phyloP scores from a whole-genome alignment of 768 basidiomycete species.

The Boletus eberwhitei region DNA sequence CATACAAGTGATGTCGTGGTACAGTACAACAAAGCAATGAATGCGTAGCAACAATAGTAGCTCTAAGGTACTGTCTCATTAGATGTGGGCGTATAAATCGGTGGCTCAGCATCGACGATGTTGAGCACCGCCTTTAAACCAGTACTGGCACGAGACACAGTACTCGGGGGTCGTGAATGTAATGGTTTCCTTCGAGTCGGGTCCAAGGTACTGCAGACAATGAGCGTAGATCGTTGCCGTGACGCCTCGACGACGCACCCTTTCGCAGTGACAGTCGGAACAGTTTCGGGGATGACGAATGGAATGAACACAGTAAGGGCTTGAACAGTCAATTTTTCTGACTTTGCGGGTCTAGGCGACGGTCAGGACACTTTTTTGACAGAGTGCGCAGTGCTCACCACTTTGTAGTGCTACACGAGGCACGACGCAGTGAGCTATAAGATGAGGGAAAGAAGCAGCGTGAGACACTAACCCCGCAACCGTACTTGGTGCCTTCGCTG shows the following conservation, averaged over 20 bases:
- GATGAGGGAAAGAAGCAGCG: slow-evolving; percentile 10
- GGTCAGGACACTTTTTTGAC: slow-evolving; percentile 10
- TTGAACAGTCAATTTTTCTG: slow-evolving; percentile 34
- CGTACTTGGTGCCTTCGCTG: slow-evolving; percentile 73
- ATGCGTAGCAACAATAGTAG: slow-evolving; percentile 22
- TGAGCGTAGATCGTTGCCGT: slow-evolving; percentile 3
- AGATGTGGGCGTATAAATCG: slow-evolving; percentile 11
- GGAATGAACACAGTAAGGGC: slow-evolving; percentile 40
- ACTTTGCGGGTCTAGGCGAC: slow-evolving; percentile 32
- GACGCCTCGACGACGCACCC: slow-evolving; percentile 29
- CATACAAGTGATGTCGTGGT: slow-evolving; percentile 13
- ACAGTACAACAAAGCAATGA: slow-evolving; percentile 26
- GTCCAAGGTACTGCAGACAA: slow-evolving; percentile 53
- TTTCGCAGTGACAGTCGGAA: slow-evolving; percentile 41
- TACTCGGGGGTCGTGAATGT: slow-evolving; percentile 48
- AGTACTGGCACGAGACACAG: slow-evolving; percentile 57
- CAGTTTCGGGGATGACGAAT: slow-evolving; percentile 40
- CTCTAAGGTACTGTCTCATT: slow-evolving; percentile 30
- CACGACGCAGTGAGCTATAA: slow-evolving; percentile 4
- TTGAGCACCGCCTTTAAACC: slow-evolving; percentile 48
- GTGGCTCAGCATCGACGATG: slow-evolving; percentile 30
- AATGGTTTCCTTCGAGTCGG: slow-evolving; percentile 63
- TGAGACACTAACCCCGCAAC: slow-evolving; percentile 54
- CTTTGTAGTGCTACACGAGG: slow-evolving; percentile 58
- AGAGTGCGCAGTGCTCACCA: slow-evolving; percentile 46